Base-by-base conservation (phyloP, 331 rosid species). In the Saraca asoca region DNA sequence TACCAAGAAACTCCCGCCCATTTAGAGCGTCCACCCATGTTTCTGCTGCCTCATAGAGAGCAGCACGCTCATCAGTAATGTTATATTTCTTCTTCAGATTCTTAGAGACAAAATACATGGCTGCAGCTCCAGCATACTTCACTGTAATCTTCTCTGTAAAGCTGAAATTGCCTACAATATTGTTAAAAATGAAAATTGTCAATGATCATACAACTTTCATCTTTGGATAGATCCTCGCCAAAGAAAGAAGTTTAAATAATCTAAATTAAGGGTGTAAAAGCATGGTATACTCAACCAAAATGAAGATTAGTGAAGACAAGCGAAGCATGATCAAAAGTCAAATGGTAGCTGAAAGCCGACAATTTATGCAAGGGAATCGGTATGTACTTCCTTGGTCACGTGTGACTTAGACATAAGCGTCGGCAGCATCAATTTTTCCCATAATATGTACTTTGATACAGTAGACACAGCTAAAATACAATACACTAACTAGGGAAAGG, bases 51-150 rank as follows among this genome's bases (percentile, higher is more conserved):
- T 94, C 96, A 64, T 94, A 94, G 18, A 90, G 84, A 37, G 99
- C 84, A 35, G 91, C 85, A 43, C 98, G 98, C 66, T 94, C 98
- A 77, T 94, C 90, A 2, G 95, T 90, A n/a, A 90, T 90, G 82
- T 94, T 90, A 83, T 90, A 90, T 82, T 90, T 94, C 86, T 90
- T 90, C 87, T 94, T 94, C 64, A 88, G 78, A 20, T 90, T 94
- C 95, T 94, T 94, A 9, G 96, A 90, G 46, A 94, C 97, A 63
- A 88, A 90, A 69, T 90, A 94, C 99, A 94, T 94, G 42, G 99
- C 99, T 42, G 86, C 97, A 49, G 99, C 99, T 61, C 97, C 97
- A 75, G 87, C 99, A 85, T 84, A 94, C 77, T 94, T 90, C 37
- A 86, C 99, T 3, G 97, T 68, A 75, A 87, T 16, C 72, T 75